A percentile compares a stretch with the other conserved stretches of the same genome.
phyloP scores from a whole-genome alignment of 176 grass and related monocot species.

The Bothriochloa decipiens region DNA sequence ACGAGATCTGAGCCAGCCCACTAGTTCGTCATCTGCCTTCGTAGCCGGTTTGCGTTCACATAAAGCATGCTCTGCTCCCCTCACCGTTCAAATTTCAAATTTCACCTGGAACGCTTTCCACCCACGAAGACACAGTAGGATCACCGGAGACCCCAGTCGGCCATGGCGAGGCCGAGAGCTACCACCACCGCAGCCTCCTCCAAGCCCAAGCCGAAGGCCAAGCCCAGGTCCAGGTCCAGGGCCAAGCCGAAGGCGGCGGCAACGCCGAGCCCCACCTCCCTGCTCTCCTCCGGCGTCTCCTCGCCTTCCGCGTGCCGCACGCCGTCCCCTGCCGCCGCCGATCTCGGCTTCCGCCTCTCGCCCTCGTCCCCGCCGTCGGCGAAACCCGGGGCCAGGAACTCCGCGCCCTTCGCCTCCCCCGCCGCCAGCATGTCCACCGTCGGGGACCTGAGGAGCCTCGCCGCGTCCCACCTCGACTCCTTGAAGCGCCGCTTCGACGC shows the following conservation, averaged over 20 bases:
- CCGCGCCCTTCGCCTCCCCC: neutral
- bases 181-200: neutral
- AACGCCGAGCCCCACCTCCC: conserved; percentile 37
- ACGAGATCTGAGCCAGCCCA: neutral
- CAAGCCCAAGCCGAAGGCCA: conserved; percentile 14
- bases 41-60: neutral
- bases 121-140: too few species aligned
- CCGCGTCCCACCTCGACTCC: conserved; percentile 48
- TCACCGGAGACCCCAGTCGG: neutral
- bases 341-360: conserved; percentile 42
- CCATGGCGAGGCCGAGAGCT: conserved; percentile 44
- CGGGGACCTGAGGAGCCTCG: conserved; percentile 52
- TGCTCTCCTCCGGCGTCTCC: conserved; percentile 36
- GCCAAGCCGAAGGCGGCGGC: conserved; percentile 23
- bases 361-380: conserved; percentile 8
- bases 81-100: conserved; percentile 24
- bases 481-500: conserved; percentile 57
- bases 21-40: too few species aligned
- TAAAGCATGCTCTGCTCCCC: neutral
- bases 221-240: conserved; percentile 24
- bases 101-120: neutral
- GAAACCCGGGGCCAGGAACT: conserved; percentile 11
- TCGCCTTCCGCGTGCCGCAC: conserved; percentile 23
- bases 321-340: neutral
- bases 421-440: conserved; percentile 17